These are phyloP conservation scores for Colletotrichum eleusines DNA, from an alignment of 2,329 filamentous ascomycete genomes.

Conservation along the genomic window DNA sequence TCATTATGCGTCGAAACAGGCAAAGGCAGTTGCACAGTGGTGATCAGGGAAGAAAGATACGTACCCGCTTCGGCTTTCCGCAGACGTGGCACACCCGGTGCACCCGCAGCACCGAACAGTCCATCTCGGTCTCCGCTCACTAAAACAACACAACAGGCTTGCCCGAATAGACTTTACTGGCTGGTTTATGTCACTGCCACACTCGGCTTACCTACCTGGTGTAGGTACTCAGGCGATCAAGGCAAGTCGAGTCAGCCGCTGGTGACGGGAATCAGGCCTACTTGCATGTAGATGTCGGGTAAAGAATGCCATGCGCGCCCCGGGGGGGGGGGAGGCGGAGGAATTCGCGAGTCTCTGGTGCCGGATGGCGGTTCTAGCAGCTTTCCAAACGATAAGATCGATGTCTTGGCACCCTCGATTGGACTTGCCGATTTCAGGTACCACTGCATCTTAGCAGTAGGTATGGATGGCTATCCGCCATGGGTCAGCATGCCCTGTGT, in stretches of 20 bases:
- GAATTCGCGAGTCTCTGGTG: neutral
- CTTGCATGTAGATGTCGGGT: neutral
- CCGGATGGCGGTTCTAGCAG: neutral
- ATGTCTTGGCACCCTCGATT: conserved; percentile 24
- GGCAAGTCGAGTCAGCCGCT: neutral
- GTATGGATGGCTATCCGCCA: no score
- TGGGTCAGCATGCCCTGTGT: neutral
- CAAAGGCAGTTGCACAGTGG: conserved; percentile 18
- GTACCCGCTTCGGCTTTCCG: conserved; percentile 36
- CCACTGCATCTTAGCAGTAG: no score
- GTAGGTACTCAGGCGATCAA: neutral
- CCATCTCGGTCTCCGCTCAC: conserved; percentile 34
- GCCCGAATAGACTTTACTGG: conserved; percentile 19
- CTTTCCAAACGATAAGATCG: neutral
- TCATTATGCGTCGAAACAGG: conserved; percentile 34
- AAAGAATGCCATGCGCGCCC: neutral
- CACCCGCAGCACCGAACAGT: conserved; percentile 21
- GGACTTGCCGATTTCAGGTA: conserved; percentile 21
- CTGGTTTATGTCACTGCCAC: conserved; percentile 15
- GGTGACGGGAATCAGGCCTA: neutral
- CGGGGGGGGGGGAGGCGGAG: neutral
- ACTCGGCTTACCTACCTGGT: neutral
- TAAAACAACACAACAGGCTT: conserved; percentile 2
- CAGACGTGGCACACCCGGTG: conserved; percentile 33
- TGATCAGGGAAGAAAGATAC: conserved; percentile 10